phyloP scores from a whole-genome alignment of 257 asterid species.

The Asclepias syriaca region DNA sequence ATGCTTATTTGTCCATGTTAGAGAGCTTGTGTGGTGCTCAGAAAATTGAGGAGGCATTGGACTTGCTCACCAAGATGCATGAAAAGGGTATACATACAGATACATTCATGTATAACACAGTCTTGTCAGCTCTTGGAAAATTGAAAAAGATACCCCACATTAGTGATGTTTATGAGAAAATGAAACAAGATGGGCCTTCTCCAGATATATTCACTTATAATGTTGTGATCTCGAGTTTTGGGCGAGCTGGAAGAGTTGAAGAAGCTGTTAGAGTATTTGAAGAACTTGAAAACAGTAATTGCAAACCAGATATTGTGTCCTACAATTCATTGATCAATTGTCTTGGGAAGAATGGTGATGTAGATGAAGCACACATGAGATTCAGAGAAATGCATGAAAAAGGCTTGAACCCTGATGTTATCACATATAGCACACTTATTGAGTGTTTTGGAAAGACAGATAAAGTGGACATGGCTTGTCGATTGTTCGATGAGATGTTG shows the following conservation, averaged over 20 bases:
- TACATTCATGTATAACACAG: conserved; percentile 77
- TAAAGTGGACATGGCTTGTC: conserved; percentile 80
- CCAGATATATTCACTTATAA: conserved; percentile 88
- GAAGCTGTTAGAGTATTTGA: conserved; percentile 74
- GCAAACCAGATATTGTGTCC: conserved; percentile 66
- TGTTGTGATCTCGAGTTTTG: conserved; percentile 75
- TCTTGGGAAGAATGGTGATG: conserved; percentile 81
- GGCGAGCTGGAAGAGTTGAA: conserved; percentile 72
- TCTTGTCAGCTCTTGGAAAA: conserved; percentile 75
- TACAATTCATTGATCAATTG: conserved; percentile 87
- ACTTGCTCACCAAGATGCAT: conserved; percentile 63
- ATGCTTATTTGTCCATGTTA: conserved; percentile 74
- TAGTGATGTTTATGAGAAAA: conserved; percentile 65
- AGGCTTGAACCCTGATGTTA: conserved; percentile 89
- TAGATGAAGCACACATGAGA: conserved; percentile 90
- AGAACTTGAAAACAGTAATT: conserved; percentile 80
- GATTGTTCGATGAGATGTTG: conserved; percentile 75
- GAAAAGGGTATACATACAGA: conserved; percentile 76
- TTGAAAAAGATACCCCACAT: conserved; percentile 57
- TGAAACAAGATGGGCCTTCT: conserved; percentile 68
- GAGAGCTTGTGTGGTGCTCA: conserved; percentile 77
- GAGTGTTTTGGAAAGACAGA: conserved; percentile 94
- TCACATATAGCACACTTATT: conserved; percentile 82
- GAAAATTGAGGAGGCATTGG: conserved; percentile 74
- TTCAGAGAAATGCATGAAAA: conserved; percentile 83